Evolutionary conservation across 768 basidiomycete species (phyloP).

Genomic region (Trametes cinnabarina): DNA sequence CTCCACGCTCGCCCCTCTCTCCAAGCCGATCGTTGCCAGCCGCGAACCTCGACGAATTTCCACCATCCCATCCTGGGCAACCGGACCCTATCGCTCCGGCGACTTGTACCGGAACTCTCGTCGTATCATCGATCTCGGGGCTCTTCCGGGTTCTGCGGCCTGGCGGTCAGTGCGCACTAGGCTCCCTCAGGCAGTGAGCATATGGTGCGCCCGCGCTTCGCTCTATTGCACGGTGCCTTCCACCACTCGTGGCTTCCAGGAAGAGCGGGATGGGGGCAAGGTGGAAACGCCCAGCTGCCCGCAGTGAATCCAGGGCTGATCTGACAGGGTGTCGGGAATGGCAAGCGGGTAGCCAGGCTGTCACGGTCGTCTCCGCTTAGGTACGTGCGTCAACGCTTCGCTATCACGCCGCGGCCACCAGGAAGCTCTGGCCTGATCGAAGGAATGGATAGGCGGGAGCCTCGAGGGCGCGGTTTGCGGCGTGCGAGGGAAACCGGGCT

Average conservation of each 20-base stretch:
- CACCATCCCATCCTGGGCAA: too few relatives aligned
- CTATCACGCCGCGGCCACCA: background rate
- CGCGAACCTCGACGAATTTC: background rate
- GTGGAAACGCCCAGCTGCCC: background rate
- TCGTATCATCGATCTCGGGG: too few relatives aligned
- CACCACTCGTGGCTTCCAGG: too few relatives aligned
- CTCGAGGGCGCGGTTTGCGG: background rate
- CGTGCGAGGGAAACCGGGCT: background rate
- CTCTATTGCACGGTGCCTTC: too few relatives aligned
- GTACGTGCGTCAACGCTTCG: background rate
- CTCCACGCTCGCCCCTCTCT: background rate
- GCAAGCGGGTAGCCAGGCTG: background rate
- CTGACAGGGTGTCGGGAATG: background rate
- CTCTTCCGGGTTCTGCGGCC: too few relatives aligned
- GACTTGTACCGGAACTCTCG: too few relatives aligned
- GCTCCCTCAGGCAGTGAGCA: too few relatives aligned
- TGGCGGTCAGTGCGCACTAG: too few relatives aligned
- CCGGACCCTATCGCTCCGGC: too few relatives aligned
- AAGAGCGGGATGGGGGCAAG: too few relatives aligned
- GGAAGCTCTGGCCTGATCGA: background rate
- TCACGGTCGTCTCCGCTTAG: background rate
- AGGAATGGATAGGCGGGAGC: background rate
- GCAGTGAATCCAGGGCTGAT: background rate
- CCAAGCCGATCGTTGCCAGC: background rate
- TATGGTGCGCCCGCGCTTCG: too few relatives aligned